Evolutionary conservation across 169 alveolate genomes (phyloP).

Genomic region (Ichthyophthirius multifiliis): DNA sequence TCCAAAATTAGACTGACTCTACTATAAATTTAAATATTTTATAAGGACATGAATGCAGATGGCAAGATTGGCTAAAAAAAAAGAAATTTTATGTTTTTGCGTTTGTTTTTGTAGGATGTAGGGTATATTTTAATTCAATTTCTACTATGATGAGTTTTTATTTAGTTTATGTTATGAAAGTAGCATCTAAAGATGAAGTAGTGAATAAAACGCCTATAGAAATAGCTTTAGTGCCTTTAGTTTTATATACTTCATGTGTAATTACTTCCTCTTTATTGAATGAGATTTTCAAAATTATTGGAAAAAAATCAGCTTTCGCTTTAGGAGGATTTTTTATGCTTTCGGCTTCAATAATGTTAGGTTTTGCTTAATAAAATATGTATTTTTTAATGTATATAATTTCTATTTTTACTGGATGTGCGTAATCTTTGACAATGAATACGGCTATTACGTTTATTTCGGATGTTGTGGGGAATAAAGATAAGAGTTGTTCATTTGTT

Average conservation of each 20-base stretch:
- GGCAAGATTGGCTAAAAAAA: conserved; percentile 48
- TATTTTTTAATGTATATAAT: conserved; percentile 44
- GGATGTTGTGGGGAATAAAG: conserved; percentile 68
- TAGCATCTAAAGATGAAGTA: conserved; percentile 41
- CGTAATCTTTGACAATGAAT: conserved; percentile 51
- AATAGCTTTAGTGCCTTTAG: conserved; percentile 63
- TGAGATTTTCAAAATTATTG: background rate
- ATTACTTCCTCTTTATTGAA: conserved; percentile 13
- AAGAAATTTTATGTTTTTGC: conserved; percentile 60
- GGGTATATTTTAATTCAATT: conserved; percentile 61
- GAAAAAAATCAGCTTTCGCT: conserved; percentile 29
- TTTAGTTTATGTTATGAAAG: conserved; percentile 40
- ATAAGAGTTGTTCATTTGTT: conserved; percentile 63
- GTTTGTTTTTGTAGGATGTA: conserved; percentile 51
- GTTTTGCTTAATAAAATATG: conserved; percentile 17
- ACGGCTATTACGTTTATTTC: conserved; percentile 68
- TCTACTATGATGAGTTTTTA: conserved; percentile 65
- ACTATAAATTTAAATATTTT: background rate
- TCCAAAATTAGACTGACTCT: background rate
- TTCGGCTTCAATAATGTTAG: conserved; percentile 16
- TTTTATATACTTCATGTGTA: conserved; percentile 48
- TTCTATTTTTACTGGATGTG: conserved; percentile 43
- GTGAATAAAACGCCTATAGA: conserved; percentile 45
- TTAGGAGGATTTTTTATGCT: conserved; percentile 27
- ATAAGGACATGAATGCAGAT: background rate